Evolutionary conservation across 2,329 filamentous ascomycete species (phyloP).

Genomic region (Nemania diffusa): DNA sequence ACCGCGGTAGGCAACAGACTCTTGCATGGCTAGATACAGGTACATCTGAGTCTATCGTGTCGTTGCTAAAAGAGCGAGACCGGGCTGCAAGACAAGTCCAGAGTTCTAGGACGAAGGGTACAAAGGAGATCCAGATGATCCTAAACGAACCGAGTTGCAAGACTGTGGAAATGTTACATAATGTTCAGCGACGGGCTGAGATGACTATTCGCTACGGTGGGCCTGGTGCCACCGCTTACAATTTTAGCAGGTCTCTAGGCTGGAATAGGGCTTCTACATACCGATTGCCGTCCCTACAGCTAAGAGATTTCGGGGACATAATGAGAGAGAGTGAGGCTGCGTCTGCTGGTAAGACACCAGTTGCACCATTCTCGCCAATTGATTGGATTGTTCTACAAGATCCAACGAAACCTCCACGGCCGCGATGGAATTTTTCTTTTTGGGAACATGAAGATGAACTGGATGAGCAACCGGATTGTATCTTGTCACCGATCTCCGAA

Average conservation of each 20-base stretch:
- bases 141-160: constrained; percentile 37
- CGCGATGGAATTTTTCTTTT: background rate
- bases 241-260: constrained; percentile 39
- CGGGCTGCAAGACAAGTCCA: constrained; percentile 31
- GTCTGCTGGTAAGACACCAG: background rate
- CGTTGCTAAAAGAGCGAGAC: constrained; percentile 35
- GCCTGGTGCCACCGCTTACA: constrained; percentile 34
- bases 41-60: constrained; percentile 30
- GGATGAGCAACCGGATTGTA: background rate
- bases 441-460: background rate
- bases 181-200: constrained; percentile 33
- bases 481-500: constrained; percentile 30
- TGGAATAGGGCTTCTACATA: constrained; percentile 33
- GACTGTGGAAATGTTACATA: constrained; percentile 35
- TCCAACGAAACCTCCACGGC: background rate
- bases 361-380: constrained; percentile 23
- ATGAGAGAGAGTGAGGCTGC: background rate
- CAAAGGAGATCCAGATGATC: constrained; percentile 36
- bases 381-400: constrained; percentile 35
- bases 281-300: constrained; percentile 36
- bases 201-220: constrained; percentile 34
- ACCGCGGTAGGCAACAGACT: constrained; percentile 35
- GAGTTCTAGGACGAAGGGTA: constrained; percentile 36
- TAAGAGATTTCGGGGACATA: constrained; percentile 14
- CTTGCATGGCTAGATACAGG: constrained; percentile 31